A percentile compares a stretch with the other conserved stretches of the same genome.
Evolutionary conservation across 148 eudicot genomes (phyloP).

Genomic region (Rhododendron williamsianum): DNA sequence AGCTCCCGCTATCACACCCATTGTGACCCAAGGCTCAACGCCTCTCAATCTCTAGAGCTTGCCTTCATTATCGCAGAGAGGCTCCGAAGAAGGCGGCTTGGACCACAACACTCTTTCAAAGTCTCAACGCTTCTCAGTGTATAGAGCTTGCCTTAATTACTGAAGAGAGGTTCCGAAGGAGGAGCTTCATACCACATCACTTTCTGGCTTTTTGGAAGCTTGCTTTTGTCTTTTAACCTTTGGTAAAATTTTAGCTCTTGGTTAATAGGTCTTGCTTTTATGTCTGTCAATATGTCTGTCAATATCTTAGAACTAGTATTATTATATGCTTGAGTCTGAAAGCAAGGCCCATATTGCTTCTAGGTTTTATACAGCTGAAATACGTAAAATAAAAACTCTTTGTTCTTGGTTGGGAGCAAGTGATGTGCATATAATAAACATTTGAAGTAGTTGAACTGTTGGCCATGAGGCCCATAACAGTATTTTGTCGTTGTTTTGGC

Average conservation of each 20-base stretch:
- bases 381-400: background rate
- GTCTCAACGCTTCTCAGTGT: background rate
- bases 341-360: background rate
- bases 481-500: background rate
- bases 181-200: conserved; percentile 24
- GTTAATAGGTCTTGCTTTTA: background rate
- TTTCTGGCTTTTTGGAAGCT: conserved; percentile 12
- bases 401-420: background rate
- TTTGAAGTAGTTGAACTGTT: background rate
- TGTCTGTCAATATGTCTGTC: background rate
- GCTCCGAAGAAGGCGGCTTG: conserved; percentile 55
- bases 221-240: background rate
- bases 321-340: background rate
- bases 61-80: conserved; percentile 75
- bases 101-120: background rate
- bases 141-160: background rate
- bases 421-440: background rate
- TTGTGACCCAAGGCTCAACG: conserved; percentile 79
- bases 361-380: background rate
- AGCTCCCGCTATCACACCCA: conserved; percentile 81
- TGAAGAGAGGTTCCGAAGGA: background rate
- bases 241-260: background rate
- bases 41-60: conserved; percentile 74
- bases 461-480: background rate
- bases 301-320: background rate